Evolutionary conservation across 2,329 filamentous ascomycete genomes (phyloP).

Genomic region (Diaporthe amygdali): DNA sequence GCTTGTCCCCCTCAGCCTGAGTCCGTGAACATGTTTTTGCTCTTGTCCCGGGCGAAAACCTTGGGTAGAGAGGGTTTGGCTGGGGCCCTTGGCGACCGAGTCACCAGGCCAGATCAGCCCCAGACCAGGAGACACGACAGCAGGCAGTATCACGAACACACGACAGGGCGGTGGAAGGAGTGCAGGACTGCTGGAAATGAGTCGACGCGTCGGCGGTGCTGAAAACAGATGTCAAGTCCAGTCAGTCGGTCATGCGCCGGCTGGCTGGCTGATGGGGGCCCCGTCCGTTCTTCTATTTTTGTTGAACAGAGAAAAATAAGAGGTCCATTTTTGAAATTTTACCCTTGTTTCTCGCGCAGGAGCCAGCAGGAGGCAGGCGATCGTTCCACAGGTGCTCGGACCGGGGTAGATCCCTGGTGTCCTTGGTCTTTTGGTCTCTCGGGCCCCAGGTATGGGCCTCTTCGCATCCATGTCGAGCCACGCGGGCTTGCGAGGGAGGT

Average conservation of each 20-base stretch:
- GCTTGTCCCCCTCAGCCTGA: not conserved
- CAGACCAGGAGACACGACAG: not conserved
- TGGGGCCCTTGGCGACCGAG: not conserved
- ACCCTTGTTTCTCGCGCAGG: constrained; percentile 10
- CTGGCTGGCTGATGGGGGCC: constrained; percentile 5
- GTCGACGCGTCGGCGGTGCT: constrained; percentile 12
- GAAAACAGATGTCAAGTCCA: constrained; percentile 4
- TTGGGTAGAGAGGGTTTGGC: not conserved
- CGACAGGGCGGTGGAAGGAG: constrained; percentile 1
- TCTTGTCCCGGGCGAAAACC: not conserved
- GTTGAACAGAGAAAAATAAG: not conserved
- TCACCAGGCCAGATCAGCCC: not conserved
- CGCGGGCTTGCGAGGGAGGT: constrained; percentile 12
- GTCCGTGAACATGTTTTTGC: constrained; percentile 8
- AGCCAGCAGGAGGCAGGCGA: constrained; percentile 11
- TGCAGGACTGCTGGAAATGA: constrained; percentile 9
- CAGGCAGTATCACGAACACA: not conserved
- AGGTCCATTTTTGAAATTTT: constrained; percentile 9
- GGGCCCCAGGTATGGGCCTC: not conserved
- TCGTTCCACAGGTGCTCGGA: constrained; percentile 4
- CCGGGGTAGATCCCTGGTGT: not conserved
- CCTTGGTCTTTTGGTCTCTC: not conserved
- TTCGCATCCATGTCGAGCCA: constrained; percentile 23
- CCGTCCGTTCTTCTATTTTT: constrained; percentile 15
- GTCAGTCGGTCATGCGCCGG: constrained; percentile 6